A percentile compares a stretch with the other conserved stretches of the same genome.
phyloP scores from a whole-genome alignment of 2,329 filamentous ascomycete species.

The Penicillium sp. region DNA sequence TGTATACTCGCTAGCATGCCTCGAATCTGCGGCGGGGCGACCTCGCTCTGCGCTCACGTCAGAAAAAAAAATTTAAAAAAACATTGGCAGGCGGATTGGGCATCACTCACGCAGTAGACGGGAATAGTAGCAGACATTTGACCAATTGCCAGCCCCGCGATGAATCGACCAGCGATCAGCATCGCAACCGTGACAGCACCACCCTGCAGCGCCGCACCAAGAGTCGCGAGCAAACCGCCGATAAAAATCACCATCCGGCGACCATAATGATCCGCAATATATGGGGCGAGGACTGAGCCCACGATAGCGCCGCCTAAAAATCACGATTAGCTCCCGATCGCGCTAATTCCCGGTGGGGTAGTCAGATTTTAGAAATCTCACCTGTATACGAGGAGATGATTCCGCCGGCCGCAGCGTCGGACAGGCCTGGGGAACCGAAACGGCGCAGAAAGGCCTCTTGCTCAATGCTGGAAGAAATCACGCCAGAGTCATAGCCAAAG shows the following conservation, averaged over 20 bases:
- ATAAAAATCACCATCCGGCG: conserved; percentile 36
- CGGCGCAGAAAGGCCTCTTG: conserved; percentile 33
- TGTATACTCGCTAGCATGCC: conserved; percentile 44
- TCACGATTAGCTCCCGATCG: conserved; percentile 14
- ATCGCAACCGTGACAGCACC: conserved; percentile 42
- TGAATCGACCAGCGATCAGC: conserved; percentile 53
- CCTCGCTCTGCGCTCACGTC: conserved; percentile 32
- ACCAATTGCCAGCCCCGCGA: conserved; percentile 54
- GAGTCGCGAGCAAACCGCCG: conserved; percentile 33
- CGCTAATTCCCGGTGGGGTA: neutral
- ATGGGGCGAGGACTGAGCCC: conserved; percentile 35
- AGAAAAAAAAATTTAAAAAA: conserved; percentile 1
- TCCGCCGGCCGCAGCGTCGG: conserved; percentile 37
- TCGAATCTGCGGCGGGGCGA: conserved; percentile 42
- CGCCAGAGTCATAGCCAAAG: conserved; percentile 50
- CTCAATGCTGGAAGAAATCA: conserved; percentile 40
- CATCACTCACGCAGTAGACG: conserved; percentile 45
- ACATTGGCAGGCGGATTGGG: neutral
- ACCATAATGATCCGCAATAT: conserved; percentile 37
- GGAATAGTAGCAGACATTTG: conserved; percentile 51
- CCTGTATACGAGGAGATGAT: conserved; percentile 45
- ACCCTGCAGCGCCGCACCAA: conserved; percentile 40
- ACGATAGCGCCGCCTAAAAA: conserved; percentile 40
- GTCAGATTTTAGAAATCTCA: neutral
- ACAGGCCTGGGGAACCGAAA: conserved; percentile 30